These are phyloP conservation scores for Gossypium lobatum DNA, from an alignment of 441 rosid species.

Conservation along the genomic window DNA sequence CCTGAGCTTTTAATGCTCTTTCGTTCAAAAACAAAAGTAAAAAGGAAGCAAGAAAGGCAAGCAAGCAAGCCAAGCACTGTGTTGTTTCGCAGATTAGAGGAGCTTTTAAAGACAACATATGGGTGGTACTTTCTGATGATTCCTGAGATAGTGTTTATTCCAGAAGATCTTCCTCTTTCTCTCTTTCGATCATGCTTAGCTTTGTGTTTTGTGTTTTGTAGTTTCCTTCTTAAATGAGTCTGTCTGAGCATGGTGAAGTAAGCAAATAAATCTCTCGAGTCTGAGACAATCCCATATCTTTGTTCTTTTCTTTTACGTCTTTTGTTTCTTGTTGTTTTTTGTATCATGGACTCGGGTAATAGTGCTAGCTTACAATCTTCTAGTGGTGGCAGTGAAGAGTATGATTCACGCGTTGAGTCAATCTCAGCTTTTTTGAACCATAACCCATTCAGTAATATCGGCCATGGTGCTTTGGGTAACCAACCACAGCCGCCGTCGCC, in stretches of 20 bases:
- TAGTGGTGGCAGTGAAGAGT: constrained; percentile 57
- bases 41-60: constrained; percentile 6
- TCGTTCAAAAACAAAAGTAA: constrained; percentile 20
- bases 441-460: constrained; percentile 18
- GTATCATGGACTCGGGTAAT: constrained; percentile 56
- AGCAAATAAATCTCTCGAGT: constrained; percentile 17
- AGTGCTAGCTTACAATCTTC: constrained; percentile 66
- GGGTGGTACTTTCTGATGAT: constrained; percentile 27
- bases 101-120: constrained; percentile 20
- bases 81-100: constrained; percentile 31
- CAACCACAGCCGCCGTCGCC: constrained; percentile 25
- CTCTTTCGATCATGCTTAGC: constrained; percentile 22
- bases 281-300: constrained; percentile 13
- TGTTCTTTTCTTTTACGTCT: constrained; percentile 1
- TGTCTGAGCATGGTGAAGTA: constrained; percentile 14
- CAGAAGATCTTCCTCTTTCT: constrained; percentile 15
- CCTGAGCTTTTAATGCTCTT: constrained; percentile 25
- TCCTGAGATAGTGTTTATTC: constrained; percentile 6
- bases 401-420: constrained; percentile 53
- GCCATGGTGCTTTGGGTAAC: constrained; percentile 21
- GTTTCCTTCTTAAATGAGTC: constrained; percentile 24
- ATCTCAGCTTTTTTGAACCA: constrained; percentile 43
- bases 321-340: background rate
- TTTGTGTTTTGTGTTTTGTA: constrained; percentile 12
- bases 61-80: constrained; percentile 2